Evolutionary conservation across 345 rosid species (phyloP).

Genomic region (Orychophragmus violaceus): DNA sequence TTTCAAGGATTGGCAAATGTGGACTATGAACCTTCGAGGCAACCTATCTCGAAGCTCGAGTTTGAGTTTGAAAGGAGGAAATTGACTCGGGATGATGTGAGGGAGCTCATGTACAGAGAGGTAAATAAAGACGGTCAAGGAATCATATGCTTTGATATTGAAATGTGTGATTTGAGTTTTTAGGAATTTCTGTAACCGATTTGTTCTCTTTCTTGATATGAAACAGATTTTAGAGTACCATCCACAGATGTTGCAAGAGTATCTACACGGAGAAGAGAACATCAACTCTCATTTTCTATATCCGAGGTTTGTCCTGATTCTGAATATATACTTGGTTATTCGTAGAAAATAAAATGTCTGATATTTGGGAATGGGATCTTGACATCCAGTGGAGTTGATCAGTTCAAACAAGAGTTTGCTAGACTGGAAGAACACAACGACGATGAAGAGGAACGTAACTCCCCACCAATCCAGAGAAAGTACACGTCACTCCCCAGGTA

Average conservation of each 20-base stretch:
- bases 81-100: constrained; percentile 68
- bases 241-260: constrained; percentile 68
- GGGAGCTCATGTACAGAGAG: constrained; percentile 96
- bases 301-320: constrained; percentile 50
- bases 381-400: constrained; percentile 64
- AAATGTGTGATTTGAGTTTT: constrained; percentile 2
- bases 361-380: not conserved
- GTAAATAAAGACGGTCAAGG: constrained; percentile 27
- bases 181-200: constrained; percentile 1
- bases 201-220: constrained; percentile 5
- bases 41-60: constrained; percentile 79
- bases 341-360: not conserved
- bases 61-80: constrained; percentile 91
- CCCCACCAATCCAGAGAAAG: constrained; percentile 53
- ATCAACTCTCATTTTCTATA: constrained; percentile 65
- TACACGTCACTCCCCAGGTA: constrained; percentile 88
- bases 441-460: constrained; percentile 42
- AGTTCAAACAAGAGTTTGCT: constrained; percentile 82
- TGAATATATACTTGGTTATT: not conserved
- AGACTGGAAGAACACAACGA: constrained; percentile 66
- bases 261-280: constrained; percentile 70
- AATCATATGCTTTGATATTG: not conserved
- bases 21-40: constrained; percentile 67
- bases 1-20: constrained; percentile 68
- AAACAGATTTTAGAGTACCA: constrained; percentile 89